Percentiles rank a stretch among this genome's conserved stretches.
phyloP scores from a whole-genome alignment of 805 yeast genomes.

The Candida orba region DNA sequence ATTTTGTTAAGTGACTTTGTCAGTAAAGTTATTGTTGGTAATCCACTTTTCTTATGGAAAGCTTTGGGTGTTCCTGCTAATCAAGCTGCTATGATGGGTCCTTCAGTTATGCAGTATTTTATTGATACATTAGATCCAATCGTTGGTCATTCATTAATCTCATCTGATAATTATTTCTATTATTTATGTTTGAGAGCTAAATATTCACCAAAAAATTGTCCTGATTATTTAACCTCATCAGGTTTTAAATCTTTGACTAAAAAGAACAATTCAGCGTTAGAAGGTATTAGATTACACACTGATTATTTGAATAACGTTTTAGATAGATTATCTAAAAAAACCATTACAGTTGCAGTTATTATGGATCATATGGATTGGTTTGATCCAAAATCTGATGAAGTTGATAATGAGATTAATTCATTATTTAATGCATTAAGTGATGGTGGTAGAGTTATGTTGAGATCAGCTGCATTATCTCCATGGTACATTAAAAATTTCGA shows the following conservation, averaged over 20 bases:
- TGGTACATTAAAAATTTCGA: constrained; percentile 75
- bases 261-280: constrained; percentile 42
- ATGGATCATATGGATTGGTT: constrained; percentile 97
- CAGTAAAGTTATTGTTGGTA: constrained; percentile 63
- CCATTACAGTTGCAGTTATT: constrained; percentile 69
- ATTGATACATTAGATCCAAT: constrained; percentile 76
- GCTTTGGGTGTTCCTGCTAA: constrained; percentile 86
- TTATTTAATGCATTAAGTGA: constrained; percentile 53
- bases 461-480: constrained; percentile 68
- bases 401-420: constrained; percentile 58
- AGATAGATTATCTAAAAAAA: constrained; percentile 50
- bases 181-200: constrained; percentile 58
- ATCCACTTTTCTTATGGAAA: constrained; percentile 81
- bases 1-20: constrained; percentile 65
- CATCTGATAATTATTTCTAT: constrained; percentile 73
- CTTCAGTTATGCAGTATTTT: constrained; percentile 62
- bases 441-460: constrained; percentile 68
- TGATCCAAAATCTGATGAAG: constrained; percentile 56
- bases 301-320: constrained; percentile 73
- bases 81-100: constrained; percentile 76
- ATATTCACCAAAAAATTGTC: constrained; percentile 61
- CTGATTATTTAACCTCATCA: constrained; percentile 59
- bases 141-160: constrained; percentile 52
- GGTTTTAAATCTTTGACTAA: constrained; percentile 47
- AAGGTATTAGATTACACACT: constrained; percentile 69